Evolutionary conservation across 768 basidiomycete genomes (phyloP).

Genomic region (Psilocybe sp.): DNA sequence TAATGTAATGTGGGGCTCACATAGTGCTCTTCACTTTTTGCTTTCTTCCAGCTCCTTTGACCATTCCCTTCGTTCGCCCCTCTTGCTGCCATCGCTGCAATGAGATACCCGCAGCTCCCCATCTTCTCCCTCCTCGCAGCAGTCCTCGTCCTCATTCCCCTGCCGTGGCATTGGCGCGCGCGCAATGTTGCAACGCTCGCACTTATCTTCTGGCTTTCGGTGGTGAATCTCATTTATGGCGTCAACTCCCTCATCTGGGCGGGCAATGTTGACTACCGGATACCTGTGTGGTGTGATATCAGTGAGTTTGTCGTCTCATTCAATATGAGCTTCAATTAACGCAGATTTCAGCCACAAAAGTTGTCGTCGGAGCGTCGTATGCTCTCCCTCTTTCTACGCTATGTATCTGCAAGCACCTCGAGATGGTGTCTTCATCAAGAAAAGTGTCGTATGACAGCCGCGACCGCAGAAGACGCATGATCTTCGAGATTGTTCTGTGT

Average conservation of each 20-base stretch:
- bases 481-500: conserved; percentile 44
- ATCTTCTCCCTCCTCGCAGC: conserved; percentile 35
- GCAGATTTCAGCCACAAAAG: no score
- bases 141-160: conserved; percentile 42
- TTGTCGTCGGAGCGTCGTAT: conserved; percentile 38
- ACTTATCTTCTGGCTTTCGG: no score
- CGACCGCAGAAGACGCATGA: conserved; percentile 22
- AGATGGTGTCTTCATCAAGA: conserved; percentile 31
- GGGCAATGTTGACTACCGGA: conserved; percentile 31
- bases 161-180: conserved; percentile 53
- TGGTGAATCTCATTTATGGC: no score
- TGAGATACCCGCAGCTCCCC: conserved; percentile 31
- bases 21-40: no score
- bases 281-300: conserved; percentile 67
- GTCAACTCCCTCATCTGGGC: conserved; percentile 57
- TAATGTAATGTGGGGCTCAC: no score
- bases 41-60: no score
- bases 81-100: no score
- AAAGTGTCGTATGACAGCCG: conserved; percentile 13
- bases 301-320: conserved; percentile 40
- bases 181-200: no score
- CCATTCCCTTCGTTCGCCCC: no score
- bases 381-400: conserved; percentile 45
- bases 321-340: no score
- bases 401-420: conserved; percentile 47